These are phyloP conservation scores for Blumeriella jaapii DNA, from an alignment of 2,329 filamentous ascomycete species.

Conservation along the genomic window DNA sequence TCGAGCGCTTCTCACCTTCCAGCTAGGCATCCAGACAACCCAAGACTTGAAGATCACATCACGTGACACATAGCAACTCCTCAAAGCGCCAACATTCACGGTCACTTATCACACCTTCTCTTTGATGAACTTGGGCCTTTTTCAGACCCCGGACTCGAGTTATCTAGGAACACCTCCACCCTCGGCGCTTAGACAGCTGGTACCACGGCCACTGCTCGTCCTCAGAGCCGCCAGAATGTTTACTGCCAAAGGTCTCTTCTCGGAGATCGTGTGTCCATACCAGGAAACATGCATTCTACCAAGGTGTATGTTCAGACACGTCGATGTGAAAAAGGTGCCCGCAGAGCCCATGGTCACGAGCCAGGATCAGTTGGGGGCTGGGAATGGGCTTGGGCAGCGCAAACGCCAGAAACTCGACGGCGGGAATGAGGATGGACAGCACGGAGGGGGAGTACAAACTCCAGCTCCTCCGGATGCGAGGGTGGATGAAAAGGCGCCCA, in stretches of 20 bases:
- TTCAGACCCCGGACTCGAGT: no score
- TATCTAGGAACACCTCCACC: not conserved
- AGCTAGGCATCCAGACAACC: no score
- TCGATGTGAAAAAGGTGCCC: slow-evolving; percentile 2
- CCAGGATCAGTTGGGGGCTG: not conserved
- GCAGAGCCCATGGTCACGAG: not conserved
- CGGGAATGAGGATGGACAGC: slow-evolving; percentile 2
- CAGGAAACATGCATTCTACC: slow-evolving; percentile 24
- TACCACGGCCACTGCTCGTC: not conserved
- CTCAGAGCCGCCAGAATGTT: slow-evolving; percentile 22
- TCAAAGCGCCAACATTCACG: no score
- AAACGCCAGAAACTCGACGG: slow-evolving; percentile 26
- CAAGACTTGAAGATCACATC: no score
- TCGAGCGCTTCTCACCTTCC: no score
- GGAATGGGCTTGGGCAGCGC: slow-evolving; percentile 23
- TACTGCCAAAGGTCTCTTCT: slow-evolving; percentile 25
- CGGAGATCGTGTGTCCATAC: slow-evolving; percentile 23
- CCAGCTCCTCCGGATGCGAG: slow-evolving; percentile 1
- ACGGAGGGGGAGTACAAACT: not conserved
- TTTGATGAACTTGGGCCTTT: no score
- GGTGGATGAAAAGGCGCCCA: slow-evolving; percentile 1
- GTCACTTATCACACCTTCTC: no score
- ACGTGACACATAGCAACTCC: no score
- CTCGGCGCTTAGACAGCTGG: not conserved
- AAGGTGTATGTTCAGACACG: slow-evolving; percentile 26